Conservation (phyloP, 345 rosid species). For the Kernera saxatilis region DNA sequence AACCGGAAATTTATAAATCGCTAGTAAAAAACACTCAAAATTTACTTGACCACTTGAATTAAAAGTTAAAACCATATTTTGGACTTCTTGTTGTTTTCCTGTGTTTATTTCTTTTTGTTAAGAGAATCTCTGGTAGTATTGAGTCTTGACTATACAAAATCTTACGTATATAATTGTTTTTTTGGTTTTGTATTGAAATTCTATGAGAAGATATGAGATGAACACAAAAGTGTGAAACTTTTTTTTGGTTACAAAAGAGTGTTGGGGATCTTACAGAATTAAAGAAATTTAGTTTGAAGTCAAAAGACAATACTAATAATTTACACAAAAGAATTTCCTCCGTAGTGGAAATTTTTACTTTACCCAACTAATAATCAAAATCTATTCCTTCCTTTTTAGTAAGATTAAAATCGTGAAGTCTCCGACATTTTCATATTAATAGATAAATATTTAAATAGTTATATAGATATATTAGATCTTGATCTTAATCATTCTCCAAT, state of each 20-base stretch:
- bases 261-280: conserved; percentile 8
- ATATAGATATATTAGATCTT: conserved; percentile 5
- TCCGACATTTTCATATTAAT: conserved; percentile 12
- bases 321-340: conserved; percentile 25
- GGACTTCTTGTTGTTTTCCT: background rate
- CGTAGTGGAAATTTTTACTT: conserved; percentile 19
- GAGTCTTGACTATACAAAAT: background rate
- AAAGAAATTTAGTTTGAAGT: conserved; percentile 19
- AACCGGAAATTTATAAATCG: no score
- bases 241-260: background rate
- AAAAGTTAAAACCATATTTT: background rate
- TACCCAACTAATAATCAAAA: conserved; percentile 25
- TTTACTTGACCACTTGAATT: background rate
- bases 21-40: background rate
- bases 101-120: background rate
- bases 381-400: conserved; percentile 24
- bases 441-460: conserved; percentile 7
- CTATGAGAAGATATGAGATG: background rate
- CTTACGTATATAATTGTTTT: background rate
- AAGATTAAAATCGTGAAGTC: conserved; percentile 23
- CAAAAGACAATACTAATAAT: conserved; percentile 21
- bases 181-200: background rate
- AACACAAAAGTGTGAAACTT: background rate
- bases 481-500: conserved; percentile 34
- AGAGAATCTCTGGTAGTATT: background rate